phyloP scores from a whole-genome alignment of 768 basidiomycete genomes.

The Mycena floridula region DNA sequence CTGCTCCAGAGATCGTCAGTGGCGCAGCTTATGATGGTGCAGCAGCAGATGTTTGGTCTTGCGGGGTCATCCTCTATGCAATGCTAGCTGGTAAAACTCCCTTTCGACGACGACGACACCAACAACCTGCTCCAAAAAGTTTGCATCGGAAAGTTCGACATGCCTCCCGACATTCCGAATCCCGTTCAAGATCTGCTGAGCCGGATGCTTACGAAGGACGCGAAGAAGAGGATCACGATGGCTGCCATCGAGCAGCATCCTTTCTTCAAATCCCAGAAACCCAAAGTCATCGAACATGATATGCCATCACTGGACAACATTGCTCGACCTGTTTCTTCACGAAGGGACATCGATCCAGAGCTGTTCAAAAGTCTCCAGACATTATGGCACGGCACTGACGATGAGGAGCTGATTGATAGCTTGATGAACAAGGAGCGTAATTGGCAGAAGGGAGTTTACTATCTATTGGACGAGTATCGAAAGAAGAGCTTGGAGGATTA shows the following conservation, averaged over 20 bases:
- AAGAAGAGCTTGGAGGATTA: conserved; percentile 66
- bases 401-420: conserved; percentile 65
- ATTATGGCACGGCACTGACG: conserved; percentile 81
- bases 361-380: conserved; percentile 88
- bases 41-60: conserved; percentile 94
- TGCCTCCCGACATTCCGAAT: conserved; percentile 65
- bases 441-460: conserved; percentile 97
- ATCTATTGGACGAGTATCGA: conserved; percentile 81
- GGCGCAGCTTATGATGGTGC: conserved; percentile 82
- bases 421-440: conserved; percentile 65
- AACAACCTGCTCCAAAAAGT: conserved; percentile 77
- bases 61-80: conserved; percentile 88
- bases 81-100: conserved; percentile 83
- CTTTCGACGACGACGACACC: conserved; percentile 89
- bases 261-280: conserved; percentile 59
- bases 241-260: conserved; percentile 74
- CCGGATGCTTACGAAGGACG: conserved; percentile 77
- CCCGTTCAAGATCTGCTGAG: conserved; percentile 71
- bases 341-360: conserved; percentile 74
- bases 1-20: conserved; percentile 85
- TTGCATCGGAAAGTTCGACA: conserved; percentile 61
- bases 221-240: conserved; percentile 74
- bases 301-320: conserved; percentile 63
- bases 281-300: conserved; percentile 33
- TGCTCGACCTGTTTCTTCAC: conserved; percentile 56